These are phyloP conservation scores for Dipteronia dyeriana DNA, from an alignment of 345 rosid genomes.

Conservation along the genomic window DNA sequence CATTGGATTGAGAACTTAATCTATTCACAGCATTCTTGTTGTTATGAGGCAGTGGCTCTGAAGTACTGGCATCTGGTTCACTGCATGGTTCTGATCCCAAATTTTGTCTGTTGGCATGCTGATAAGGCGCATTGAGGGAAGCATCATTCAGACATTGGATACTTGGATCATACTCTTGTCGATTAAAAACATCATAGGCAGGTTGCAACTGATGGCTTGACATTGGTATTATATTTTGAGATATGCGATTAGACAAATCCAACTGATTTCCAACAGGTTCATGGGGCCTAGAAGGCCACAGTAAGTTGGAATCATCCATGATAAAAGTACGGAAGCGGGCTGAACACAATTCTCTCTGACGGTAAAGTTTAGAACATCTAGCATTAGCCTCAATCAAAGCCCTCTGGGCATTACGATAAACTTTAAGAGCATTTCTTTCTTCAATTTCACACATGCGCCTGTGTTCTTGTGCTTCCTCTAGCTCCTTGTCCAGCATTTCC, in stretches of 20 bases:
- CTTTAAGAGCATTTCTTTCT: slow-evolving; percentile 90
- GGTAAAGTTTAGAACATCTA: slow-evolving; percentile 72
- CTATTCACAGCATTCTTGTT: slow-evolving; percentile 44
- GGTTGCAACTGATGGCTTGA: slow-evolving; percentile 44
- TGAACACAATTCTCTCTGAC: slow-evolving; percentile 72
- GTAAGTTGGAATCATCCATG: slow-evolving; percentile 53
- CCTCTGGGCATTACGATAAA: slow-evolving; percentile 84
- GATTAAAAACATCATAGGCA: slow-evolving; percentile 35
- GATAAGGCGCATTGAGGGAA: slow-evolving; percentile 31
- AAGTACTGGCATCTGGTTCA: slow-evolving; percentile 87
- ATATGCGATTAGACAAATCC: slow-evolving; percentile 33
- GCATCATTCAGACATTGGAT: slow-evolving; percentile 22
- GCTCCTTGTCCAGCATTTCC: slow-evolving; percentile 81
- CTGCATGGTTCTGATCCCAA: slow-evolving; percentile 79
- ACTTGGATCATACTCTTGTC: slow-evolving; percentile 33
- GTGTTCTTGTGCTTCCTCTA: slow-evolving; percentile 79
- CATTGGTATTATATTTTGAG: slow-evolving; percentile 44
- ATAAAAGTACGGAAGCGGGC: slow-evolving; percentile 66
- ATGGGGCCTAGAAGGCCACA: slow-evolving; percentile 50
- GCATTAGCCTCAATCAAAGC: slow-evolving; percentile 87
- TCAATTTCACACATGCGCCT: slow-evolving; percentile 80
- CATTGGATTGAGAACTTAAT: slow-evolving; percentile 54
- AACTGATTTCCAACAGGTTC: slow-evolving; percentile 43
- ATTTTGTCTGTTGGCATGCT: slow-evolving; percentile 45
- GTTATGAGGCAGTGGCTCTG: slow-evolving; percentile 66